Percentiles rank a stretch among this genome's conserved stretches.
These are phyloP conservation scores for Cladobotryum protrusum DNA, from an alignment of 2,329 filamentous ascomycete species.

Conservation along the genomic window DNA sequence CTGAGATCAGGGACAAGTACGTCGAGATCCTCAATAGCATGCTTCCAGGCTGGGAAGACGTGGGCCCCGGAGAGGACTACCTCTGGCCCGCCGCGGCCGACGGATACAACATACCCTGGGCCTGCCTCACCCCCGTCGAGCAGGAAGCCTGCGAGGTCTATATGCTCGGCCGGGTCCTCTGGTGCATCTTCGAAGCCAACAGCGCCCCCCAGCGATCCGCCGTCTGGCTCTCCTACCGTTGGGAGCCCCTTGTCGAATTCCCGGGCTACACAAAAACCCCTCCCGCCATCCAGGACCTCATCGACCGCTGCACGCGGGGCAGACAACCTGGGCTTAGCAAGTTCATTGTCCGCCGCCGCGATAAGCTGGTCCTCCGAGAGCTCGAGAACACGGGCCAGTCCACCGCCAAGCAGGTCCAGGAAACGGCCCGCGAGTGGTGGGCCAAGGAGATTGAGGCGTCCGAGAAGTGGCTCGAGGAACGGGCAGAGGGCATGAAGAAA, in stretches of 20 bases:
- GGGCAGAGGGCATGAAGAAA: conserved; percentile 31
- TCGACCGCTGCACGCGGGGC: conserved; percentile 47
- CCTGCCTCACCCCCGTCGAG: conserved; percentile 43
- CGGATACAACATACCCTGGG: conserved; percentile 53
- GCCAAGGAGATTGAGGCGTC: conserved; percentile 39
- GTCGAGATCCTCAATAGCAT: conserved; percentile 35
- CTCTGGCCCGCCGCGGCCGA: conserved; percentile 32
- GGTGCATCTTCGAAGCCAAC: conserved; percentile 57
- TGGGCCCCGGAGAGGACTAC: conserved; percentile 38
- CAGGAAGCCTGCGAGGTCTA: conserved; percentile 55
- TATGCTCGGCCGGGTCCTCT: conserved; percentile 55
- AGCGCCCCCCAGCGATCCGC: conserved; percentile 51
- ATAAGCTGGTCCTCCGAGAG: conserved; percentile 39
- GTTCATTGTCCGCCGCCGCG: conserved; percentile 38
- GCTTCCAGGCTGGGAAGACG: conserved; percentile 40
- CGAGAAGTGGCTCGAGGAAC: conserved; percentile 39
- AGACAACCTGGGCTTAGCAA: conserved; percentile 39
- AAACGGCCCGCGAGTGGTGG: conserved; percentile 44
- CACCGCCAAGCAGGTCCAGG: conserved; percentile 28
- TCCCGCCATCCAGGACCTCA: conserved; percentile 37
- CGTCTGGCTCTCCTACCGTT: conserved; percentile 53
- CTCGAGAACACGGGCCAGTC: conserved; percentile 26
- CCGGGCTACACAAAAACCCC: conserved; percentile 47
- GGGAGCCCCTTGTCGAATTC: conserved; percentile 51
- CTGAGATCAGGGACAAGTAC: conserved; percentile 35